Base-by-base conservation (phyloP, 495 filamentous ascomycete genomes). In the Penicillium herquei region DNA sequence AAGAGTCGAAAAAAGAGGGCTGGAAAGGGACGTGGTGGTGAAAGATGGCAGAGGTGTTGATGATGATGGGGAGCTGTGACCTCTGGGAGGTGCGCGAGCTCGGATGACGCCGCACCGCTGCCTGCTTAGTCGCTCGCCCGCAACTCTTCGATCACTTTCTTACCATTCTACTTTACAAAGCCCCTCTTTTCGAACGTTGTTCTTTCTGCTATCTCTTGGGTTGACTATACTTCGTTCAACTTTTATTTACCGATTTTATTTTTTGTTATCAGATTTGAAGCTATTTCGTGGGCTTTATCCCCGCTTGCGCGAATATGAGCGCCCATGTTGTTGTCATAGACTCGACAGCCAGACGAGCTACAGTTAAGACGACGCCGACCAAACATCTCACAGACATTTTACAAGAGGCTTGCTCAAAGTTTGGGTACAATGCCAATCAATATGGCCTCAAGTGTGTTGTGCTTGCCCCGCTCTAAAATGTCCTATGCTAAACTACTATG, bases 291-390 rank as follows among this genome's bases (percentile, higher is more conserved):
- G 21, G 21, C 21, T 26, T 26, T 26, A 26, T 52, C 37, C 39
- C 37, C 39, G 31, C 26, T 31, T 21, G 50, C 50, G 46, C 42
- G 10, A 63, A 56, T 59, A 96, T 96, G 90, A 86, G 90, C 55
- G 87, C 93, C 34, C 89, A 94, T 68, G 89, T 98, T 54, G 86
- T 93, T 57, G 89, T 98, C 37, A 81, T 96, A 43, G 88, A 93
- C 66, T 80, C 86, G 35, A 83, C 87, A 55, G 82, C 88, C 56
- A 82, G 85, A 56, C 81, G 87, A 60, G 80, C 81, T 35, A 87
- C 81, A n/a, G 75, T 98, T 68, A 95, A 94, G 70, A 91, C 92
- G 33, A 86, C 80, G 0, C 91, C 95, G 6, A 80, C 79, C 30
- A 96, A 84, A 56, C 83, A 87, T 54, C 71, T 98, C 51, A 86